Evolutionary conservation across 768 basidiomycete genomes (phyloP).

Genomic region (Podaxis carcinomalis): DNA sequence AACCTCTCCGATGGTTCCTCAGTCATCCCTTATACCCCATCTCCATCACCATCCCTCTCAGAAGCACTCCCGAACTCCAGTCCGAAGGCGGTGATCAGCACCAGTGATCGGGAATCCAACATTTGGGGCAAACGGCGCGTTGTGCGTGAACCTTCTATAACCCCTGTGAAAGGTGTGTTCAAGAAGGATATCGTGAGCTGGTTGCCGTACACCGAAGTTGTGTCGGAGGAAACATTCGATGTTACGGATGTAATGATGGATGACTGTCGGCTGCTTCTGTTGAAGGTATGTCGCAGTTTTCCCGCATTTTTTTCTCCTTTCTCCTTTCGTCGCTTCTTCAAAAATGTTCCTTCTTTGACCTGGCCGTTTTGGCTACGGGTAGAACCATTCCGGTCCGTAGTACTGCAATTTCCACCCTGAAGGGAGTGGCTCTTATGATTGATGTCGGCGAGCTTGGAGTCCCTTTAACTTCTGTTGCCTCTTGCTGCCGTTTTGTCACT

Average conservation of each 20-base stretch:
- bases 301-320: background rate
- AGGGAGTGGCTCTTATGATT: no score
- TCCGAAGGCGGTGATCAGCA: background rate
- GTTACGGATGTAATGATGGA: slow-evolving; percentile 59
- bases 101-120: background rate
- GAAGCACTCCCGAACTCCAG: background rate
- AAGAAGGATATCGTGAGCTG: slow-evolving; percentile 40
- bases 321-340: background rate
- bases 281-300: slow-evolving; percentile 34
- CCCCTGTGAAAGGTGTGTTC: slow-evolving; percentile 42
- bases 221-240: slow-evolving; percentile 43
- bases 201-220: slow-evolving; percentile 47
- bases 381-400: no score
- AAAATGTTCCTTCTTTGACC: background rate
- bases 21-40: background rate
- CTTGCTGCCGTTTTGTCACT: no score
- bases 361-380: background rate
- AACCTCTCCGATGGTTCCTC: background rate
- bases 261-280: slow-evolving; percentile 42
- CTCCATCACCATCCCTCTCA: background rate
- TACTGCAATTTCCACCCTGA: no score
- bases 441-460: no score
- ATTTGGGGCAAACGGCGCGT: slow-evolving; percentile 30
- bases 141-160: slow-evolving; percentile 37
- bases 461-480: no score